phyloP scores from a whole-genome alignment of 257 asterid species.

The Solanum sparsipilum region DNA sequence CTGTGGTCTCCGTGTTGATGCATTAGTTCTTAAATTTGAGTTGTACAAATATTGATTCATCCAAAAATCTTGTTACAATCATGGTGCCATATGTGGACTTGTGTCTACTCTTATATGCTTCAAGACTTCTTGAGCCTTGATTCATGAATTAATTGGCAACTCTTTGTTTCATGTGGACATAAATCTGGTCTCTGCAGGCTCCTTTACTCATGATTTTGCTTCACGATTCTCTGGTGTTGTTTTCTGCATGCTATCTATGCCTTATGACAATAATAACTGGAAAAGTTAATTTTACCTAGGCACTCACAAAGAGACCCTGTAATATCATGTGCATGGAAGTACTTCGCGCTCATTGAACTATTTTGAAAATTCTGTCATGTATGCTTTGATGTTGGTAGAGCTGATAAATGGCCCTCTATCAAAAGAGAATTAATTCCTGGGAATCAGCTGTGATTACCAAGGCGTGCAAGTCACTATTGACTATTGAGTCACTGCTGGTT shows the following conservation, averaged over 20 bases:
- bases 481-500: neutral
- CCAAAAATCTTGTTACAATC: neutral
- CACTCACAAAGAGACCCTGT: neutral
- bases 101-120: neutral
- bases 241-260: neutral
- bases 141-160: neutral
- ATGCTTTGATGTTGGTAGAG: neutral
- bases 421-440: neutral
- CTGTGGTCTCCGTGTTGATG: neutral
- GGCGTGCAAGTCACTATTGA: neutral
- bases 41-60: neutral
- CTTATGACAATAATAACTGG: neutral
- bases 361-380: neutral
- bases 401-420: neutral
- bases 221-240: neutral
- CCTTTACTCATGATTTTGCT: neutral
- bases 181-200: neutral
- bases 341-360: neutral
- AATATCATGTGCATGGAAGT: neutral
- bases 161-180: neutral
- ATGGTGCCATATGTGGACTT: neutral
- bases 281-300: neutral
- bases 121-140: neutral
- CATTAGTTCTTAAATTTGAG: neutral
- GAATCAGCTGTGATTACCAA: neutral